Evolutionary conservation across 495 filamentous ascomycete genomes (phyloP).

Genomic region (Penicillium desertorum): DNA sequence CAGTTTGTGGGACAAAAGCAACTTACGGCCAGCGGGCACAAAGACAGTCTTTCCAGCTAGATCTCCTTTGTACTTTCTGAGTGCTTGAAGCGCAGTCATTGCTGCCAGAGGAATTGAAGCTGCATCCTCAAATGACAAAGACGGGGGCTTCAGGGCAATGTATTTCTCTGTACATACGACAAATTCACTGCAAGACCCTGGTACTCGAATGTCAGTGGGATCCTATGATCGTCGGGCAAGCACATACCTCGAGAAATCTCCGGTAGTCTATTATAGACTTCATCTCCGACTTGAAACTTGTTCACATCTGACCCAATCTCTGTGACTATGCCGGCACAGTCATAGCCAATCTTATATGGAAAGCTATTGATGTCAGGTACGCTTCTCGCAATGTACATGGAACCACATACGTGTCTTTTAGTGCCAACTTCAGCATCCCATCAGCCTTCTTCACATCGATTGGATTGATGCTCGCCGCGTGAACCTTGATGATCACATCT

Average conservation of each 20-base stretch:
- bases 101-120: constrained; percentile 38
- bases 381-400: not conserved
- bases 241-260: constrained; percentile 20
- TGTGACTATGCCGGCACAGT: constrained; percentile 46
- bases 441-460: constrained; percentile 49
- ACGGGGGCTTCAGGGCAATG: constrained; percentile 38
- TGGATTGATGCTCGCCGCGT: constrained; percentile 48
- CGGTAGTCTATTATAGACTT: constrained; percentile 42
- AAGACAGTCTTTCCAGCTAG: constrained; percentile 54
- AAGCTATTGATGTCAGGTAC: constrained; percentile 21
- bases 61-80: constrained; percentile 38
- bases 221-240: not conserved
- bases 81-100: constrained; percentile 43
- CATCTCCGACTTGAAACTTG: constrained; percentile 46
- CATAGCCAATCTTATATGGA: constrained; percentile 41
- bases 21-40: constrained; percentile 45
- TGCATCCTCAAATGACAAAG: constrained; percentile 38
- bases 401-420: constrained; percentile 19
- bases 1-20: not conserved
- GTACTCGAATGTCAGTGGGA: not conserved
- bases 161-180: constrained; percentile 31
- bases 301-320: constrained; percentile 42
- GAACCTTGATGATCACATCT: constrained; percentile 50
- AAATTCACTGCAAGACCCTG: constrained; percentile 38
- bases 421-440: constrained; percentile 27